Percentiles rank a stretch among this genome's conserved stretches.
These are phyloP conservation scores for Sistotremastrum suecicum DNA, from an alignment of 768 basidiomycete genomes.

Conservation along the genomic window DNA sequence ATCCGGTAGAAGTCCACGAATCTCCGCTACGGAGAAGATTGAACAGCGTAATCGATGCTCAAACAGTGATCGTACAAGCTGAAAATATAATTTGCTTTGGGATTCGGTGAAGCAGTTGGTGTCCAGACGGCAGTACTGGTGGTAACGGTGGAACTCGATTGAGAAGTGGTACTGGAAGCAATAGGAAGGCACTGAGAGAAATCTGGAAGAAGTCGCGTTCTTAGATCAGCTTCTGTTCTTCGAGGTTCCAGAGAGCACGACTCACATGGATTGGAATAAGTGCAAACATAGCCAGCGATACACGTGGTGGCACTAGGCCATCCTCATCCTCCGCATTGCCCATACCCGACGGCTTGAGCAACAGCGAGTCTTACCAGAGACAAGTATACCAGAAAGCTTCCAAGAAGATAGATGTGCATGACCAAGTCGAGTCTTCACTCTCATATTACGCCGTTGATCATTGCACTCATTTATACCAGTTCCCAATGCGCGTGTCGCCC, in stretches of 20 bases:
- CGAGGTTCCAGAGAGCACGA: not conserved
- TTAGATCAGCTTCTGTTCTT: not conserved
- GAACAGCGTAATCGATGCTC: no score
- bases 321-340: constrained; percentile 17
- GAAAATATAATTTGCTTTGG: constrained; percentile 36
- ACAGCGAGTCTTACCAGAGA: no score
- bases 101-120: constrained; percentile 9
- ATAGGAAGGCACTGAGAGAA: constrained; percentile 28
- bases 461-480: no score
- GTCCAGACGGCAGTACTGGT: constrained; percentile 9
- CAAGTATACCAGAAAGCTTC: no score
- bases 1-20: constrained; percentile 46
- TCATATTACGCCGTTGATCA: no score
- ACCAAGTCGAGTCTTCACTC: no score
- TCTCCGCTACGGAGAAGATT: constrained; percentile 29
- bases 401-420: no score
- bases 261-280: constrained; percentile 17
- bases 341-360: no score
- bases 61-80: constrained; percentile 36
- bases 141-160: not conserved
- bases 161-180: no score
- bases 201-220: constrained; percentile 13
- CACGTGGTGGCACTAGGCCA: constrained; percentile 32
- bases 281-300: constrained; percentile 25
- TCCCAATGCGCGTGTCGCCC: no score